Percentiles rank a stretch among this genome's conserved stretches.
Conservation (phyloP, 176 grass and related monocot species). For the Cenchrus americanus region DNA sequence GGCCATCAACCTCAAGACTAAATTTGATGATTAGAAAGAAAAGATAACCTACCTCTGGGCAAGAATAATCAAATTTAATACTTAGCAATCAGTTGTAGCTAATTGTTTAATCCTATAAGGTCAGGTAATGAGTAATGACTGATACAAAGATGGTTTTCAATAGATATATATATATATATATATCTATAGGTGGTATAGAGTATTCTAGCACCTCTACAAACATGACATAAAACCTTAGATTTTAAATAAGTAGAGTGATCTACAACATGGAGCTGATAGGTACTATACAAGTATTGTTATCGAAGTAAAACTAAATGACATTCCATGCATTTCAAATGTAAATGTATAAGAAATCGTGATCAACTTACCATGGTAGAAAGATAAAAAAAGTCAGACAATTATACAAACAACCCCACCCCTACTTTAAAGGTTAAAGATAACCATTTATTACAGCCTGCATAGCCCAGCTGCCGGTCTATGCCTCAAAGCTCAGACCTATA, state of each 20-base stretch:
- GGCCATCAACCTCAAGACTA: not conserved
- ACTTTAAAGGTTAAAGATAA: slow-evolving; percentile 19
- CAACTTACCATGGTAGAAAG: slow-evolving; percentile 31
- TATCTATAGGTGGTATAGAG: not conserved
- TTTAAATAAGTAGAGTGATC: not conserved
- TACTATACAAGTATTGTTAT: not conserved
- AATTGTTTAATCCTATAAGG: not conserved
- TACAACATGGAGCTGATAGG: slow-evolving; percentile 2
- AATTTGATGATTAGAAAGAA: not conserved
- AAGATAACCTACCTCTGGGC: not conserved
- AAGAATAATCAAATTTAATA: slow-evolving; percentile 26
- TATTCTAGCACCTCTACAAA: not conserved
- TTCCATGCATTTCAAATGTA: slow-evolving; percentile 21
- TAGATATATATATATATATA: not conserved
- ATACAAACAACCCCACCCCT: not conserved
- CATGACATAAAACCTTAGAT: not conserved
- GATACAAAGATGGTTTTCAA: not conserved
- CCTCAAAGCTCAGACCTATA: slow-evolving; percentile 11
- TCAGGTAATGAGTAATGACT: not conserved
- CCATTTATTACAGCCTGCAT: not conserved
- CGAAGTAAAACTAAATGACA: not conserved
- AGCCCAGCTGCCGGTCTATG: not conserved
- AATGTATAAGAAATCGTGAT: slow-evolving; percentile 30
- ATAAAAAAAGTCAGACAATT: slow-evolving; percentile 15
- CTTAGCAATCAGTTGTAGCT: slow-evolving; percentile 1